Evolutionary conservation across 78 protist species (phyloP), one percentile per base, ranked within the genome.

Genomic region (Tieghemostelium lacteum): DNA sequence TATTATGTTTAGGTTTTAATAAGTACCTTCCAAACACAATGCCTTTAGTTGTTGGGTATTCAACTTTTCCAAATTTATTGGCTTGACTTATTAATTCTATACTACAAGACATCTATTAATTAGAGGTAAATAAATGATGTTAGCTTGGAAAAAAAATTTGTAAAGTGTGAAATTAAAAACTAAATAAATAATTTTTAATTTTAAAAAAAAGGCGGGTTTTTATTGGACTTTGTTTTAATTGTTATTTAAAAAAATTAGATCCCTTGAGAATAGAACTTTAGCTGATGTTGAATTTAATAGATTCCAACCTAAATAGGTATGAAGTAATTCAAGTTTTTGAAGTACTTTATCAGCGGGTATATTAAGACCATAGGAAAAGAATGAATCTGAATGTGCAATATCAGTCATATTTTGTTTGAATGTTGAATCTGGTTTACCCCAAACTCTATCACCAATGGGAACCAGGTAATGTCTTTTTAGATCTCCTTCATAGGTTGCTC

Each of bases 241-340:
- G 10, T 70, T 36, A 3, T 69, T 70, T 70, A 70, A 50, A 50
- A 28, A 50, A 37, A 50, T 49, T 57, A 45, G 10, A 45, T 45
- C 52, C 36, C 36, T 54, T 33, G 76, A 50, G 22, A 70, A 17
- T 70, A 70, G 31, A 70, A 70, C 62, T 36, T n/a, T 75, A 0
- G 63, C 42, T n/a, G 57, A 52, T 22, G 5, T 66, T n/a, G 86
- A 19, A 24, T 10, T 24, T 5, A 29, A 37, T 22, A 28, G 45
- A 34, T 28, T 70, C 73, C 40, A 76, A 20, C 87, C 88, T n/a
- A 19, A 17, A n/a, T 63, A 65, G 14, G 88, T 78, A 2, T 54
- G 60, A 26, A 52, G 28, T 17, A 78, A 34, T 37, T 78, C 88
- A 28, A 63, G 24, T 39, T 66, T 64, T 37, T 24, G 4, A 37